These are phyloP conservation scores for Penicillium sp. DNA, from an alignment of 2,329 filamentous ascomycete genomes.

Conservation along the genomic window DNA sequence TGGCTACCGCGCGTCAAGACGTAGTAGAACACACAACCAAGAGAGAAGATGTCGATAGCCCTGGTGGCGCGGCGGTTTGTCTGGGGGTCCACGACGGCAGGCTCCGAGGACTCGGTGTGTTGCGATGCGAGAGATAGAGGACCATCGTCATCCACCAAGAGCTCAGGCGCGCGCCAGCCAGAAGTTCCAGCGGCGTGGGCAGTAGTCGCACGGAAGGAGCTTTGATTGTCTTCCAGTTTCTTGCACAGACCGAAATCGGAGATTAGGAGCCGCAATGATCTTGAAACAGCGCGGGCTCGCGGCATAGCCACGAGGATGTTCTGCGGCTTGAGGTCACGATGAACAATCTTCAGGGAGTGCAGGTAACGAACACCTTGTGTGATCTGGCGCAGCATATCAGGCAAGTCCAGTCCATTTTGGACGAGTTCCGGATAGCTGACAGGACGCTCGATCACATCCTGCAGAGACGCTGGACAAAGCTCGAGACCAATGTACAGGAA, in stretches of 20 bases:
- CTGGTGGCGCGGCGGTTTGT: conserved; percentile 79
- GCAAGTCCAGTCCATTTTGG: conserved; percentile 63
- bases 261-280: conserved; percentile 78
- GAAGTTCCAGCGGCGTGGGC: conserved; percentile 89
- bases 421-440: conserved; percentile 65
- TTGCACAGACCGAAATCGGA: conserved; percentile 98
- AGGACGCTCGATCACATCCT: conserved; percentile 81
- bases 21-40: conserved; percentile 98
- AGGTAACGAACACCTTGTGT: conserved; percentile 84
- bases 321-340: conserved; percentile 94
- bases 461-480: conserved; percentile 86
- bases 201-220: conserved; percentile 90
- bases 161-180: conserved; percentile 93
- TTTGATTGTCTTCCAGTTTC: conserved; percentile 90
- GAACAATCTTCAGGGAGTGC: conserved; percentile 88
- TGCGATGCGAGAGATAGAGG: conserved; percentile 35
- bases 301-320: conserved; percentile 82
- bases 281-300: conserved; percentile 50
- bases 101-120: conserved; percentile 46
- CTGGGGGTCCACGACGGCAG: conserved; percentile 52
- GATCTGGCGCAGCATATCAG: conserved; percentile 80
- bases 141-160: conserved; percentile 73
- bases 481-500: conserved; percentile 97
- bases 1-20: conserved; percentile 91
- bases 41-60: conserved; percentile 94